A percentile compares a stretch with the other conserved stretches of the same genome.
Conservation (phyloP, 192 early-diverging fungal species). For the Linnemannia hyalina region DNA sequence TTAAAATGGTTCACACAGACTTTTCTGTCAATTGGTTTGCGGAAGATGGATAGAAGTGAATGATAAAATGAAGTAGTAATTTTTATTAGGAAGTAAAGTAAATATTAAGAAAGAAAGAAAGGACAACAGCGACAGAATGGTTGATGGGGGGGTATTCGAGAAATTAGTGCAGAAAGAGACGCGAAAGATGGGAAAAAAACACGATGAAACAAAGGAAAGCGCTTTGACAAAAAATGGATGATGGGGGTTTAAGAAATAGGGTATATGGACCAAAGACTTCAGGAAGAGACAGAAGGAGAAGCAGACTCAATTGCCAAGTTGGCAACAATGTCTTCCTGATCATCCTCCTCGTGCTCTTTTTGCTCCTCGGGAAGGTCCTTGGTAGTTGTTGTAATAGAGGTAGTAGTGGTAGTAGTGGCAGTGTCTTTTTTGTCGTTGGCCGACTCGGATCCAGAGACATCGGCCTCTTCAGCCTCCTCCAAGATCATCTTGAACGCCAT, state of each 20-base stretch:
- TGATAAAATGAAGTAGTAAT: too few species aligned
- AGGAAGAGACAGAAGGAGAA: neutral
- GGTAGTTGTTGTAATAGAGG: neutral
- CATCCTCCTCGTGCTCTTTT: neutral
- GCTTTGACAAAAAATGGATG: neutral
- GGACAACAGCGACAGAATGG: neutral
- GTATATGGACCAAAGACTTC: neutral
- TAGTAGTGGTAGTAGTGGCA: neutral
- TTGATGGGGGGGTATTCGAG: neutral
- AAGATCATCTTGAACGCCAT: slow-evolving; percentile 29
- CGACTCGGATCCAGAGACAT: neutral
- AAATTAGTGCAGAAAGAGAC: neutral
- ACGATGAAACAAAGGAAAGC: neutral
- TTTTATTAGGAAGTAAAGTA: neutral
- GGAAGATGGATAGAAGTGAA: neutral
- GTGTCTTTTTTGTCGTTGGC: neutral
- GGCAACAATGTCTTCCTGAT: neutral
- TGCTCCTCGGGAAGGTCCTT: neutral
- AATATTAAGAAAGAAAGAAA: slow-evolving; percentile 1
- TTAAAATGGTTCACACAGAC: too few species aligned
- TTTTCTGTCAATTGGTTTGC: too few species aligned
- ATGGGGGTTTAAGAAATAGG: neutral
- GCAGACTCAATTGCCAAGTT: neutral
- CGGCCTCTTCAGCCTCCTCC: slow-evolving; percentile 26
- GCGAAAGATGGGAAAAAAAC: neutral